These are phyloP conservation scores for Leucocoprinus leucothites DNA, from an alignment of 768 basidiomycete genomes.

Conservation along the genomic window DNA sequence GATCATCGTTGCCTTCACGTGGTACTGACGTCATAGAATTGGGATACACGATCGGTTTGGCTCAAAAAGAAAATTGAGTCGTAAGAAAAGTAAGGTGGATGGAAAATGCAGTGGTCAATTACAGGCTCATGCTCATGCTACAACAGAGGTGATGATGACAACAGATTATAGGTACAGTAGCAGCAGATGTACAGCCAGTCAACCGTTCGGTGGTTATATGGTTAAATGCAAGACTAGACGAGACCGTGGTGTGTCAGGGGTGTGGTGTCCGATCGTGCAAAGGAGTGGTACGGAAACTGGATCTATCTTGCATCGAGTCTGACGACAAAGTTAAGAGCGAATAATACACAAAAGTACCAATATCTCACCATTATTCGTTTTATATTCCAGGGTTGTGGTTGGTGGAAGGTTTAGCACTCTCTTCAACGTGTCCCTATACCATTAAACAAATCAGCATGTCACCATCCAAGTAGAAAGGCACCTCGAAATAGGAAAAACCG, in stretches of 20 bases:
- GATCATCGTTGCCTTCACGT: neutral
- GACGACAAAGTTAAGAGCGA: constrained; percentile 9
- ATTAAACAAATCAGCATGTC: neutral
- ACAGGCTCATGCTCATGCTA: neutral
- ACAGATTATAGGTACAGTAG: too few relatives aligned
- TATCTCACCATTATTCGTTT: constrained; percentile 79
- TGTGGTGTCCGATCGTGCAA: constrained; percentile 6
- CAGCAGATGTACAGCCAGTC: too few relatives aligned
- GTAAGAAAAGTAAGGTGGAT: too few relatives aligned
- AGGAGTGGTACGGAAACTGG: constrained; percentile 61
- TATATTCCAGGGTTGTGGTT: constrained; percentile 89
- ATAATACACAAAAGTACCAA: constrained; percentile 2
- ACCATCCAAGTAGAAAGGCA: neutral
- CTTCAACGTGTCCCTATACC: constrained; percentile 72
- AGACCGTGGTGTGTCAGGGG: neutral
- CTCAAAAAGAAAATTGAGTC: neutral
- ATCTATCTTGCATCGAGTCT: constrained; percentile 91
- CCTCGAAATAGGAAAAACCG: constrained; percentile 24
- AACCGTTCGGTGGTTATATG: too few relatives aligned
- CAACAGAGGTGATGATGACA: too few relatives aligned
- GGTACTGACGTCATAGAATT: constrained; percentile 4
- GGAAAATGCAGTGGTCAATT: neutral
- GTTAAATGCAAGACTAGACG: too few relatives aligned
- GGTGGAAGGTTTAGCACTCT: constrained; percentile 71
- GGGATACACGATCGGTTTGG: too few relatives aligned